Evolutionary conservation across 495 filamentous ascomycete genomes (phyloP).

Genomic region (Aspergillus incahuasiensis): DNA sequence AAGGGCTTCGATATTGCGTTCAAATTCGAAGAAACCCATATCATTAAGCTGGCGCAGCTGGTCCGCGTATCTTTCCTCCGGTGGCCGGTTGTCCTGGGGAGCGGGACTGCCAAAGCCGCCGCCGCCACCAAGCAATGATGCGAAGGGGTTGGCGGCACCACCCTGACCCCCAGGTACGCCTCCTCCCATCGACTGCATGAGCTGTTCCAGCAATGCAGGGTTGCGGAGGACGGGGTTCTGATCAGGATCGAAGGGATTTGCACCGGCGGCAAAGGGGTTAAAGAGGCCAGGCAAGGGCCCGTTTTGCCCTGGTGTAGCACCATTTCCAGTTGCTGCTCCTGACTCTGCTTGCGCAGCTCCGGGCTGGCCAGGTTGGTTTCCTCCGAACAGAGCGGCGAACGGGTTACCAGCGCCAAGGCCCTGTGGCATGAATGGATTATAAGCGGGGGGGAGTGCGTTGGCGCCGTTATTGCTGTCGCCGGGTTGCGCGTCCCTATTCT

Average conservation of each 20-base stretch:
- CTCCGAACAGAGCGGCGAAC: conserved; percentile 64
- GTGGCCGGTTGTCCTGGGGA: conserved; percentile 72
- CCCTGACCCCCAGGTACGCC: conserved; percentile 27
- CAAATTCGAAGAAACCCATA: conserved; percentile 98
- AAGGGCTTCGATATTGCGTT: conserved; percentile 84
- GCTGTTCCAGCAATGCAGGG: conserved; percentile 42
- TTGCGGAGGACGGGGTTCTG: conserved; percentile 47
- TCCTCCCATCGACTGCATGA: conserved; percentile 46
- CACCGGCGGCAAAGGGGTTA: not conserved
- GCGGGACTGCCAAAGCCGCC: conserved; percentile 40
- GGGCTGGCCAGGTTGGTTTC: conserved; percentile 25
- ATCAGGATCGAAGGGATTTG: conserved; percentile 46
- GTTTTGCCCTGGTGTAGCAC: conserved; percentile 36
- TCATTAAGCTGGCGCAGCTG: conserved; percentile 94
- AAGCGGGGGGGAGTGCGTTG: conserved; percentile 14
- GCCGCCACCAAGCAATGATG: conserved; percentile 38
- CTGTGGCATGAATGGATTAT: conserved; percentile 39
- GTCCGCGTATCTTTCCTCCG: conserved; percentile 86
- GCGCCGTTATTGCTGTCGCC: conserved; percentile 25
- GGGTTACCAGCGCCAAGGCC: conserved; percentile 60
- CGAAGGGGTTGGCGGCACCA: conserved; percentile 31
- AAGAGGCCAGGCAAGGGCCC: not conserved
- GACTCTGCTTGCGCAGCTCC: conserved; percentile 18
- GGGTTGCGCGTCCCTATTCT: conserved; percentile 32
- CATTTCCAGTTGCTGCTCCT: conserved; percentile 22